phyloP scores from a whole-genome alignment of 1,284 basidiomycete genomes.

The Cryptococcus wingfieldii region DNA sequence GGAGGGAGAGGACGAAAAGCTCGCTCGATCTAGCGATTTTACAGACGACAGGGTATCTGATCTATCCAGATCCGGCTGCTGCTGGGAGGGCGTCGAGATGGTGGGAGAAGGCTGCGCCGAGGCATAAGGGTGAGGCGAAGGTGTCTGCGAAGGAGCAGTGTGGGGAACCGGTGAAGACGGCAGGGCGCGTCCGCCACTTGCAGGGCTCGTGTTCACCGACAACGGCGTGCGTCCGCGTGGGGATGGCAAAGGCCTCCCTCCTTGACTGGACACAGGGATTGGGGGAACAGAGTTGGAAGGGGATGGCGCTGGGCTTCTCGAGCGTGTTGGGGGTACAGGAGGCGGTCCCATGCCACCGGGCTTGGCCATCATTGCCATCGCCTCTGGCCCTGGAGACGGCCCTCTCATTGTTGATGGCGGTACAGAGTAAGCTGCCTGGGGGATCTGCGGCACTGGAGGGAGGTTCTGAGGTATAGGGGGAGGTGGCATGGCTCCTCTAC shows the following conservation, averaged over 20 bases:
- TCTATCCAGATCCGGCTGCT: slow-evolving; percentile 28
- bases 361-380: slow-evolving; percentile 18
- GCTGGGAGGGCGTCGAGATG: background rate
- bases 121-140: slow-evolving; percentile 8
- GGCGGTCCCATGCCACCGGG: slow-evolving; percentile 6
- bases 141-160: background rate
- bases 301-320: slow-evolving; percentile 4
- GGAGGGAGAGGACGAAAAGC: slow-evolving; percentile 13
- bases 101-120: background rate
- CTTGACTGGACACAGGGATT: background rate
- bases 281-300: background rate
- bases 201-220: background rate
- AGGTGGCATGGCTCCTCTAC: background rate
- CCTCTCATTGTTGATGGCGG: background rate
- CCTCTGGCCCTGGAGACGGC: background rate
- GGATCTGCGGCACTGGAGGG: background rate
- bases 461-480: background rate
- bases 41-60: slow-evolving; percentile 45
- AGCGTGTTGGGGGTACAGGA: slow-evolving; percentile 8
- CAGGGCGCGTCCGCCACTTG: no score
- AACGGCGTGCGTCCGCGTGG: background rate
- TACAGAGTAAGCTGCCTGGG: background rate
- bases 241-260: background rate
- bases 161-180: background rate
- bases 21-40: slow-evolving; percentile 41